Evolutionary conservation across 176 grass and related monocot species (phyloP), one percentile per base, ranked within the genome.

Genomic region (Metroxylon sagu): DNA sequence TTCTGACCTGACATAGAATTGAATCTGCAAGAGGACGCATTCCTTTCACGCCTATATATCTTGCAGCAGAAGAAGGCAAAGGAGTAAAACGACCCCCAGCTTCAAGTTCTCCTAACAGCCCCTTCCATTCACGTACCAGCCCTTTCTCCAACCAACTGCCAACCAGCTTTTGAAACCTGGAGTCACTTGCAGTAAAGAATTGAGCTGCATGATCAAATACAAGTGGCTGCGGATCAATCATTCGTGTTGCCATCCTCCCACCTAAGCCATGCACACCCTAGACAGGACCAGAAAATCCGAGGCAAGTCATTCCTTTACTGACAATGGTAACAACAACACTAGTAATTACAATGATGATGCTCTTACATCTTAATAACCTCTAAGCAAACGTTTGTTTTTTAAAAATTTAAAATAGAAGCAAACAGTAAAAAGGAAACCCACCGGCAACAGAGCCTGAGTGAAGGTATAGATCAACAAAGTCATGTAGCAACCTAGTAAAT

Each of bases 131-230:
- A 30, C 79, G 75, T 49, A 83, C 51, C 31, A 97, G 67, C 3
- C 92, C 84, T 77, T 56, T 80, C 25, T 75, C 48, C 28, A 80
- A 23, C 92, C 92, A 97, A 73, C 43, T 68, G 29, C 88, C 73
- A 39, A 91, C 87, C 7, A 97, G 50, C 72, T 53, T 85, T 76
- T 75, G 78, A 76, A 97, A 97, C 81, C 83, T 78, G 31, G 71
- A 51, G 68, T 97, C 87, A 49, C 71, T 73, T 8, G 70, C 84
- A 62, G 92, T 85, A 75, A 91, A 97, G 71, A 91, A 91, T 71
- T 97, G 92, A 30, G 84, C 87, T 1, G 92, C 84, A 78, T 97
- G 92, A 72, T 97, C 87, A 66, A 96, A 90, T 48, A 88, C 70
- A 62, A 88, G 63, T 61, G 60, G 75, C 17, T 77, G 25, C 35